phyloP scores from a whole-genome alignment of 176 grass and related monocot genomes.

The Hordeum vulgare region DNA sequence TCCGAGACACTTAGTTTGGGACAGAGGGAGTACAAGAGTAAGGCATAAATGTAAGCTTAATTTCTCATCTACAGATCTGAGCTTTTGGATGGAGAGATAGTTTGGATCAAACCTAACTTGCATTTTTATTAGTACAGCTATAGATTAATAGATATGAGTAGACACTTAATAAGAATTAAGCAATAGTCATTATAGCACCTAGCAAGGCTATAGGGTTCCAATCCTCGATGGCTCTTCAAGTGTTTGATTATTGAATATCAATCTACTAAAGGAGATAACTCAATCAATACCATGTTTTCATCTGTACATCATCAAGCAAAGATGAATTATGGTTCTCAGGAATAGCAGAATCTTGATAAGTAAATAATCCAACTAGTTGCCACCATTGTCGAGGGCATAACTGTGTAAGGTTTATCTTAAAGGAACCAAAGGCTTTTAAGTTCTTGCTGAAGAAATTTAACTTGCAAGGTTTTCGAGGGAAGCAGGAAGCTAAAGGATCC shows the following conservation, averaged over 20 bases:
- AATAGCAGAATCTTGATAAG: background rate
- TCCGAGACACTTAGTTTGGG: too few species aligned
- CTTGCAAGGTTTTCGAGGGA: background rate
- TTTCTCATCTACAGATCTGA: background rate
- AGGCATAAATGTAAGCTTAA: background rate
- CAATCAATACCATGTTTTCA: background rate
- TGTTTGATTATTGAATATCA: background rate
- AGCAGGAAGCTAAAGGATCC: background rate
- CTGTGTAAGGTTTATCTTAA: background rate
- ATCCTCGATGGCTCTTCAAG: background rate
- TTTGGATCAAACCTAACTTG: background rate
- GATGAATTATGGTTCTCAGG: background rate
- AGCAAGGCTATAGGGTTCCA: background rate
- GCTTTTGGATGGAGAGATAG: background rate
- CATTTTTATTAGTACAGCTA: background rate
- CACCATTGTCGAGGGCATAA: background rate
- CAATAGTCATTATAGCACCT: background rate
- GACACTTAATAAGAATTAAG: background rate
- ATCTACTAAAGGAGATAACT: background rate
- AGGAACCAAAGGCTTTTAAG: background rate
- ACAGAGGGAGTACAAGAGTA: background rate
- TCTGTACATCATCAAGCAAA: conserved; percentile 9
- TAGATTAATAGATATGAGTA: background rate
- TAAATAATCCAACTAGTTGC: background rate
- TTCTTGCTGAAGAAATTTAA: background rate